A percentile compares a stretch with the other conserved stretches of the same genome.
Evolutionary conservation across 2,329 filamentous ascomycete species (phyloP).

Genomic region (Colletotrichum melonis): DNA sequence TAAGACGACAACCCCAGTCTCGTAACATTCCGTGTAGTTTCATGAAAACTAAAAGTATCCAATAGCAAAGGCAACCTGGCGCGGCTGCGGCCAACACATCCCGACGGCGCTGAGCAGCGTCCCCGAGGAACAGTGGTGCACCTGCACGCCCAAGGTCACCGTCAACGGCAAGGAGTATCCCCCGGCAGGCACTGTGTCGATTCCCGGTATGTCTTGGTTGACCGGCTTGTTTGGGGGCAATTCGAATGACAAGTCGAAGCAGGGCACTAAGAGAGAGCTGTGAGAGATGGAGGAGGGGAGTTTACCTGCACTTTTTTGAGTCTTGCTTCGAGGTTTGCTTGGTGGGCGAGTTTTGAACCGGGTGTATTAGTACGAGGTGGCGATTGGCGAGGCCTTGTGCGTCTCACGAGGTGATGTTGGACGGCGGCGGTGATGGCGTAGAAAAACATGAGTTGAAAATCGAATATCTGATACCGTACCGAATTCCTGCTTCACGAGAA

Average conservation of each 20-base stretch:
- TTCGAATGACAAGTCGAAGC: slow-evolving; percentile 31
- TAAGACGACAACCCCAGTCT: slow-evolving; percentile 40
- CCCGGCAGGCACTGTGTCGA: slow-evolving; percentile 51
- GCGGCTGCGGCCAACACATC: slow-evolving; percentile 61
- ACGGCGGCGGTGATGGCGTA: neutral
- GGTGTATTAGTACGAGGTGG: slow-evolving; percentile 4
- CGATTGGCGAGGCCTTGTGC: slow-evolving; percentile 11
- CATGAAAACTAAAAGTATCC: neutral
- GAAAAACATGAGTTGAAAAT: neutral
- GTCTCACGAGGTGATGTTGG: neutral
- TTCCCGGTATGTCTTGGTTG: slow-evolving; percentile 54
- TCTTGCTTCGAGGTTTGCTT: neutral
- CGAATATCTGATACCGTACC: neutral
- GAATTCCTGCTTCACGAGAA: neutral
- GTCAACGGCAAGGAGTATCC: slow-evolving; percentile 59
- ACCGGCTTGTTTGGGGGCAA: slow-evolving; percentile 30
- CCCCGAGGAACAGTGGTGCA: slow-evolving; percentile 59
- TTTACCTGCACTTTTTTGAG: no score
- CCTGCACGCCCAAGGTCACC: slow-evolving; percentile 56
- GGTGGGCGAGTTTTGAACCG: neutral
- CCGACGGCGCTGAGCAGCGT: slow-evolving; percentile 55
- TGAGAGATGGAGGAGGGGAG: neutral
- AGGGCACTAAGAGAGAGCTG: slow-evolving; percentile 28
- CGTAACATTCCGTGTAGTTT: neutral
- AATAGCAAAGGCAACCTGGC: slow-evolving; percentile 61